Evolutionary conservation across 345 rosid species (phyloP), one percentile per base, ranked within the genome.

Genomic region (Atalantia buxifolia): DNA sequence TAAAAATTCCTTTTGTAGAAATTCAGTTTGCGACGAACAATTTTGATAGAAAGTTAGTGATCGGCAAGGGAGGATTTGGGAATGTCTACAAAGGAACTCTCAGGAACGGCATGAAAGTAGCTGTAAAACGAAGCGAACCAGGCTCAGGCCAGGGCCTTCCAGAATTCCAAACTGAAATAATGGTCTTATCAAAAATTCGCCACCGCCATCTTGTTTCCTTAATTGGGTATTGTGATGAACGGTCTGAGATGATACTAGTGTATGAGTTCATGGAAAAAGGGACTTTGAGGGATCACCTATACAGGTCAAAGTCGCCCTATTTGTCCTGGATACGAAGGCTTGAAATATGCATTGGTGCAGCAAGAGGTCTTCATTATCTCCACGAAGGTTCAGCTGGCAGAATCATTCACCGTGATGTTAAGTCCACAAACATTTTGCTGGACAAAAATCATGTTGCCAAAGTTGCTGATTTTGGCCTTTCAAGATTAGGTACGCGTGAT

Each of bases 141-240:
- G 88, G 86, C 38, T 85, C 86, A 9, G 85, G 85, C 36, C 90
- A 90, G 77, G 94, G 94, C 69, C 59, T 88, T 6, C 56, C 76
- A 1, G 90, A 90, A 76, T 90, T 88, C 79, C 87, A 85, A 45
- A 87, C 90, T 0, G 92, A 90, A 80, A 84, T 90, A 79, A 86
- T 61, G 76, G 80, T 88, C 31, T 77, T 92, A 60, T 94, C 93
- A 56, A 92, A 88, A 78, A 89, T 92, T 63, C 77, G 86, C 1
- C 97, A 91, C 74, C 90, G 84, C 16, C 92, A 94, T 71, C 90
- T 94, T 0, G 95, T 92, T 31, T 87, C 98, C 12, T 82, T 94
- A 74, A 18, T 53, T 53, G 57, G 57, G 2, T 53, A 53, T 18
- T 53, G 57, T 18, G 57, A 53, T 18, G 57, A 53, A 18, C 19